These are phyloP conservation scores for Lichtheimia corymbifera DNA, from an alignment of 371 early-diverging fungal species.

Conservation along the genomic window DNA sequence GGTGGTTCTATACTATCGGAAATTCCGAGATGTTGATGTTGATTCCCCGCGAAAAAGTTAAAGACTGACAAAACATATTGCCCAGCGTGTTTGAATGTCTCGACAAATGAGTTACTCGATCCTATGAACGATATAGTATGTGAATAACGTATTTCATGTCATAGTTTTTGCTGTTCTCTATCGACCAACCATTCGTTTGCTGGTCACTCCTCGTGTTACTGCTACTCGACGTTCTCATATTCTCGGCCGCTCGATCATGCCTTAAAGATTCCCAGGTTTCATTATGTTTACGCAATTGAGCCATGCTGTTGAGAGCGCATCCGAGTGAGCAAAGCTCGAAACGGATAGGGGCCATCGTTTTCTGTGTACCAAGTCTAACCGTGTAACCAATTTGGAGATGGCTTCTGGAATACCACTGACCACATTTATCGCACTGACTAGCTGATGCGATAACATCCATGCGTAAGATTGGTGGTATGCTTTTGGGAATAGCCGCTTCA, in stretches of 20 bases:
- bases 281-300: slow-evolving; percentile 14
- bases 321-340: slow-evolving; percentile 30
- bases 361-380: slow-evolving; percentile 27
- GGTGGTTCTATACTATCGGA: slow-evolving; percentile 8
- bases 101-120: neutral
- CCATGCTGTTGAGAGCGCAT: slow-evolving; percentile 22
- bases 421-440: slow-evolving; percentile 37
- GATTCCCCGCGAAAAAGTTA: too few relatives aligned
- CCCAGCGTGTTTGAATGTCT: slow-evolving; percentile 6
- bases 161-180: neutral
- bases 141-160: neutral
- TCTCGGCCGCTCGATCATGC: too few relatives aligned
- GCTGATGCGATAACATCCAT: slow-evolving; percentile 6
- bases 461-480: slow-evolving; percentile 13
- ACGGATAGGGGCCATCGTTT: slow-evolving; percentile 30
- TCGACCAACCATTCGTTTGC: neutral
- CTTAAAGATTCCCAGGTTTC: neutral
- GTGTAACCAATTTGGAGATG: slow-evolving; percentile 31
- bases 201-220: neutral
- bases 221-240: too few relatives aligned
- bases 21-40: too few relatives aligned
- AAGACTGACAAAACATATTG: neutral
- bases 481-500: neutral
- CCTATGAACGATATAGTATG: neutral
- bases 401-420: slow-evolving; percentile 26